phyloP scores from a whole-genome alignment of 2,329 filamentous ascomycete species.

The Amauroascus niger region DNA sequence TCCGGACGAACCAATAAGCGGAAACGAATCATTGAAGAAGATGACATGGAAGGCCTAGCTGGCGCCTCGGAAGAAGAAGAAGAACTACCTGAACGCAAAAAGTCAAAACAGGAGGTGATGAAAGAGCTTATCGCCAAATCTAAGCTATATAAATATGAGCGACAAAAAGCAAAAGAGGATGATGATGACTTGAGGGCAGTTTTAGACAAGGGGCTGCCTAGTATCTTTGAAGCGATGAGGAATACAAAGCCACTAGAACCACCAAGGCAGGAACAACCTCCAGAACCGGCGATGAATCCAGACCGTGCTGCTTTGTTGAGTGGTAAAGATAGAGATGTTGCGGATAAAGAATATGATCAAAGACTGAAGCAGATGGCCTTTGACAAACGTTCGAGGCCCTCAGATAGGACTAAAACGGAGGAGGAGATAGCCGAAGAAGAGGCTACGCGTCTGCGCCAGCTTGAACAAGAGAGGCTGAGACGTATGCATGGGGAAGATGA shows the following conservation, averaged over 20 bases:
- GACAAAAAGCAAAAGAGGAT: conserved; percentile 83
- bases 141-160: conserved; percentile 87
- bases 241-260: conserved; percentile 47
- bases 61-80: conserved; percentile 37
- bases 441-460: conserved; percentile 61
- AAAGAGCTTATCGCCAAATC: conserved; percentile 96
- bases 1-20: conserved; percentile 45
- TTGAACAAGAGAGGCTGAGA: conserved; percentile 71
- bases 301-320: conserved; percentile 53
- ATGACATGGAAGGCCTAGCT: conserved; percentile 30
- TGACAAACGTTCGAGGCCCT: conserved; percentile 75
- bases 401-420: conserved; percentile 80
- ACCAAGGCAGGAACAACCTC: conserved; percentile 37
- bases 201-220: conserved; percentile 71
- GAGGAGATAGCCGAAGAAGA: conserved; percentile 75
- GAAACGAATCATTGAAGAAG: conserved; percentile 40
- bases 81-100: conserved; percentile 69
- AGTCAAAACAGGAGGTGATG: conserved; percentile 94
- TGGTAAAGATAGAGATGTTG: conserved; percentile 53
- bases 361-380: conserved; percentile 71
- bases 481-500: conserved; percentile 80
- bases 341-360: conserved; percentile 81
- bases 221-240: conserved; percentile 62
- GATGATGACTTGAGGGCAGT: conserved; percentile 79
- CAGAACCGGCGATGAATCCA: conserved; percentile 48